A percentile compares a stretch with the other conserved stretches of the same genome.
phyloP scores from a whole-genome alignment of 1,284 basidiomycete genomes.

The Rhodotorula sp. region DNA sequence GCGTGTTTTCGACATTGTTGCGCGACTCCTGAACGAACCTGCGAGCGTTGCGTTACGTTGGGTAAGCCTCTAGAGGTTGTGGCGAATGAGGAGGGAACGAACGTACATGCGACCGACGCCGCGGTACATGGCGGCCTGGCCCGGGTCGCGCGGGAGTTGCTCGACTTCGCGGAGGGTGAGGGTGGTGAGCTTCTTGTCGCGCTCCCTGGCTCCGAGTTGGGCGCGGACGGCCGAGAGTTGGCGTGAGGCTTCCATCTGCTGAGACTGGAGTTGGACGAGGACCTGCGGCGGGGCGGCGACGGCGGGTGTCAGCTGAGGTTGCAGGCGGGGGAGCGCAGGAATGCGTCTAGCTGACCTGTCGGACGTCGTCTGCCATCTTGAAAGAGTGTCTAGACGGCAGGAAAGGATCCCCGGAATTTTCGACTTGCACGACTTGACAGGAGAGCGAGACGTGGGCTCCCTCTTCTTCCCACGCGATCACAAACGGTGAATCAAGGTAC shows the following conservation, averaged over 20 bases:
- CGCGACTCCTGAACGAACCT: slow-evolving; percentile 42
- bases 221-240: slow-evolving; percentile 23
- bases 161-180: slow-evolving; percentile 41
- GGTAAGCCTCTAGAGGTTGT: background rate
- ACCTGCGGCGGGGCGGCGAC: slow-evolving; percentile 18
- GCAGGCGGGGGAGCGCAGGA: no score
- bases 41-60: rapidly evolving
- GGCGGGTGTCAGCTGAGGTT: background rate
- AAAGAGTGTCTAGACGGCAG: no score
- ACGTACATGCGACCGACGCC: slow-evolving; percentile 40
- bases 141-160: slow-evolving; percentile 25
- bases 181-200: slow-evolving; percentile 33
- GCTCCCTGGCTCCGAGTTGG: slow-evolving; percentile 23
- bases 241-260: slow-evolving; percentile 32
- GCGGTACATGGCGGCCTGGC: slow-evolving; percentile 24
- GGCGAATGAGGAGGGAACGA: background rate
- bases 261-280: slow-evolving; percentile 35
- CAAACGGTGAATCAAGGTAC: no score
- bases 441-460: no score
- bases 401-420: no score
- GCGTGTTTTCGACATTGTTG: slow-evolving; percentile 37
- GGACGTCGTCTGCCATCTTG: slow-evolving; percentile 29
- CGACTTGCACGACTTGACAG: no score
- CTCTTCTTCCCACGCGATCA: no score
- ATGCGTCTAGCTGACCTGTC: slow-evolving; percentile 18